Evolutionary conservation across 2,329 filamentous ascomycete genomes (phyloP), one percentile per base, ranked within the genome.

Genomic region (Fusarium incarnatum): DNA sequence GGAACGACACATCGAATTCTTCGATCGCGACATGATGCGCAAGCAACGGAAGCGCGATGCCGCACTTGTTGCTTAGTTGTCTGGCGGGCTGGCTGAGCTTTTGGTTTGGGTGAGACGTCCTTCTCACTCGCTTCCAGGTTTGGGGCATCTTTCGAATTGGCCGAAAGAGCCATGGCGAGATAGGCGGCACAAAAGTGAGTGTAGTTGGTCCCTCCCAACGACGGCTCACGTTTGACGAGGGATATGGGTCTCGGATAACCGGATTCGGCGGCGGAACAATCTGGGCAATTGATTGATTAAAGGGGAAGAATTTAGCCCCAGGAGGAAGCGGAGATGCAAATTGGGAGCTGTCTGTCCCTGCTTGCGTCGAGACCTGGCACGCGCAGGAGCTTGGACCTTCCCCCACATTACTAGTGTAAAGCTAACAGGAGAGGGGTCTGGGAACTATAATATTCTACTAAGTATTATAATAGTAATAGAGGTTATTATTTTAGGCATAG

Each of bases 41-140:
- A 88, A 12, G 86, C 86, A 60, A 87, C 83, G 5, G 85, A 87
- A 28, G 86, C 86, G 60, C 86, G 78, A 65, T 83, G 82, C 16
- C 82, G 79, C 27, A 82, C 73, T 56, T 82, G 80, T 32, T 78
- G 77, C 54, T 81, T 82, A 45, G 25, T 76, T 23, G 75, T 68
- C 22, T 75, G 75, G 7, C 77, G 75, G 7, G 64, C 71, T 8
- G 57, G 23, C 9, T 64, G 62, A 23, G 67, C 73, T 20, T 77
- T 77, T 13, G 77, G 75, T 20, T 77, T 77, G 12, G 77, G 75
- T n/a, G 78, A 76, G 41, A 76, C 73, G 59, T 80, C 81, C 50
- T 80, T 80, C 60, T 80, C 78, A 56, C 70, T 71, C 37, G 72
- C 73, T 57, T 79, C 77, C 47, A 50, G 34, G 44, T 28, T 57